Percentiles rank a stretch among this genome's conserved stretches.
These are phyloP conservation scores for Spergularia bocconei DNA, from an alignment of 148 eudicot species.

Conservation along the genomic window DNA sequence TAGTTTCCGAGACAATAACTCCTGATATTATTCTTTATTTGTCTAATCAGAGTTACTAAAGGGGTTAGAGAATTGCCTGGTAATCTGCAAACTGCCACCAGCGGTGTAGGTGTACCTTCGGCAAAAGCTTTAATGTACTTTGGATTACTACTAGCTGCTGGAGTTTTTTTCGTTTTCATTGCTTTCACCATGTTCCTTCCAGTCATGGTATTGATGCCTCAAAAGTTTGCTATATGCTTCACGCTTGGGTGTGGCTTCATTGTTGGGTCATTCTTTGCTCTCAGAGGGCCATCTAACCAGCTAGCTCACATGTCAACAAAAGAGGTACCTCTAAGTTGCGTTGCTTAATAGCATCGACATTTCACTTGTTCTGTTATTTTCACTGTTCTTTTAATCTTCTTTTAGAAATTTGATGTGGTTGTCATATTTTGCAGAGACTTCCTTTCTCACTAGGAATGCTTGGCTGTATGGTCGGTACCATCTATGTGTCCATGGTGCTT, in stretches of 20 bases:
- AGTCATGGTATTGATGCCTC: constrained; percentile 91
- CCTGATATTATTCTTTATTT: constrained; percentile 13
- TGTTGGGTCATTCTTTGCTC: constrained; percentile 88
- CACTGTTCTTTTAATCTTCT: neutral
- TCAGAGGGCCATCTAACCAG: constrained; percentile 88
- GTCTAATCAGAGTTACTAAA: constrained; percentile 71
- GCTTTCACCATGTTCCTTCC: constrained; percentile 97
- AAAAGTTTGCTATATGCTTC: constrained; percentile 93
- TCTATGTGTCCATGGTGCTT: constrained; percentile 97
- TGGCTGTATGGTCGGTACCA: constrained; percentile 83
- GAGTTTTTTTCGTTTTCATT: constrained; percentile 87
- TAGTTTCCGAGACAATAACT: neutral
- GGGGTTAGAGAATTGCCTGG: constrained; percentile 92
- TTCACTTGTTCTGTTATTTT: neutral
- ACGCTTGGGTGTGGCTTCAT: constrained; percentile 88
- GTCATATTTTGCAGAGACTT: constrained; percentile 63
- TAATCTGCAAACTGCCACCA: constrained; percentile 86
- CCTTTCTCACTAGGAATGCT: constrained; percentile 93
- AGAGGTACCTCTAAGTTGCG: constrained; percentile 52
- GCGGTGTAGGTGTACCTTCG: constrained; percentile 73
- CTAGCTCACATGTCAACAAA: constrained; percentile 81
- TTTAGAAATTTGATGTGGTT: neutral
- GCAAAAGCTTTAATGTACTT: constrained; percentile 93
- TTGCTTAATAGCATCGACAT: neutral
- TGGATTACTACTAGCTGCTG: constrained; percentile 82